phyloP scores from a whole-genome alignment of 2,329 filamentous ascomycete species.

The Celoporthe dispersa region DNA sequence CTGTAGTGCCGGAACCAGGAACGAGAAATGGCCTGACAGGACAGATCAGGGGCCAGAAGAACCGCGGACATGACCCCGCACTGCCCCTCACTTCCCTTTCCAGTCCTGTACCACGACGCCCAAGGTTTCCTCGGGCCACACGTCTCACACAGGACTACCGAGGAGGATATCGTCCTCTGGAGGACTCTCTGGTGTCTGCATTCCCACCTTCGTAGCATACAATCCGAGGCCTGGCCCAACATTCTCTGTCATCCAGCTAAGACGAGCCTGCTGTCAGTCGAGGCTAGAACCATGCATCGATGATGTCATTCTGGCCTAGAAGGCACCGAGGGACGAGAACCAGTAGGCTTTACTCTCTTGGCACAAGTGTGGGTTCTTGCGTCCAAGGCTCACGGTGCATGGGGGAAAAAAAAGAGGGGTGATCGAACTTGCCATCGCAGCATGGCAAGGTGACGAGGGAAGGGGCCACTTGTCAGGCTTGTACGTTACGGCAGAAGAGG shows the following conservation, averaged over 20 bases:
- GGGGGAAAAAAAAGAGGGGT: not conserved
- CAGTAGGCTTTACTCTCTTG: not conserved
- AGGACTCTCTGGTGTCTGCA: not conserved
- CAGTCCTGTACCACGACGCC: not conserved
- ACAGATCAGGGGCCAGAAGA: not conserved
- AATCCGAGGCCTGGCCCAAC: not conserved
- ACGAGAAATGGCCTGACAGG: conserved; percentile 5
- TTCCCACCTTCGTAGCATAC: not conserved
- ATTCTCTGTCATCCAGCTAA: not conserved
- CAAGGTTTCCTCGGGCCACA: not conserved
- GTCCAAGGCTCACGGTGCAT: not conserved
- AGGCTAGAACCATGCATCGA: not conserved
- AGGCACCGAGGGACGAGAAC: not conserved
- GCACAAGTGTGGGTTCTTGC: not conserved
- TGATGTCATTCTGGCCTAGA: not conserved
- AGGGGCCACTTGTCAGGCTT: not conserved
- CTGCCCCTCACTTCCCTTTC: not conserved
- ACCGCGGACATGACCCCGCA: not conserved
- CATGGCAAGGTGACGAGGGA: not conserved
- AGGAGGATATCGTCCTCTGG: not conserved
- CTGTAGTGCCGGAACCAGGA: not conserved
- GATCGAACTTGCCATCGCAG: not conserved
- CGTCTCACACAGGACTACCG: not conserved
- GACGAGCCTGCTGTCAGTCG: not conserved
- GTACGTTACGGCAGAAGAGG: not conserved